Conservation (phyloP, 352 stramenopile species). For the Phytophthora aleatoria region DNA sequence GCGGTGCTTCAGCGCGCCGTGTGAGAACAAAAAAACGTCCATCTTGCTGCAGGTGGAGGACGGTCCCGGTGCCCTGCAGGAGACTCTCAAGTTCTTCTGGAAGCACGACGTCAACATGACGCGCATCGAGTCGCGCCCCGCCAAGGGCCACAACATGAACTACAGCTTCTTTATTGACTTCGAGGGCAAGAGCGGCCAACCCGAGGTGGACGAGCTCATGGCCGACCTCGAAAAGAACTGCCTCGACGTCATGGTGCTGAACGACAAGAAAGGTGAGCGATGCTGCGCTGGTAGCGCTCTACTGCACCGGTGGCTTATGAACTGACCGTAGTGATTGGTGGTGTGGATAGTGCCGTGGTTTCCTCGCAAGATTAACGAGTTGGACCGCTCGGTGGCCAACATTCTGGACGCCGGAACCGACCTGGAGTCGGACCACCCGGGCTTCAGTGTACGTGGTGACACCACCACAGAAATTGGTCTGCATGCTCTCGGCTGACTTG, state of each 20-base stretch:
- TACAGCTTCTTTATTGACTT: constrained; percentile 96
- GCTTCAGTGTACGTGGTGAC: constrained; percentile 83
- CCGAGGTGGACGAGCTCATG: constrained; percentile 85
- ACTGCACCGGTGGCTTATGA: neutral
- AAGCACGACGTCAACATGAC: constrained; percentile 98
- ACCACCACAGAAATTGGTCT: neutral
- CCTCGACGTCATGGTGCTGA: constrained; percentile 91
- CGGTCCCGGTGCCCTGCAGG: constrained; percentile 88
- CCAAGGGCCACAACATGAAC: constrained; percentile 80
- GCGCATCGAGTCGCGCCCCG: constrained; percentile 94
- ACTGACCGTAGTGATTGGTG: constrained; percentile 5
- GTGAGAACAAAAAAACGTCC: constrained; percentile 74
- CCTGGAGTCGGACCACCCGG: constrained; percentile 94
- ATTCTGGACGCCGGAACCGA: constrained; percentile 95
- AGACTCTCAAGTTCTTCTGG: constrained; percentile 97
- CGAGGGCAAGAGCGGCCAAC: constrained; percentile 84
- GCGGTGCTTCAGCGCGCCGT: constrained; percentile 23
- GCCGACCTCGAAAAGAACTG: constrained; percentile 86
- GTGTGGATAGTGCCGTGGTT: constrained; percentile 75
- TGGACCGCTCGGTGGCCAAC: constrained; percentile 78
- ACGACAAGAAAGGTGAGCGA: constrained; percentile 90
- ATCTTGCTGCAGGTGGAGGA: constrained; percentile 80
- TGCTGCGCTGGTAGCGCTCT: neutral
- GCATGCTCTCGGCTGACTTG: neutral
- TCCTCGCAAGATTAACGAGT: constrained; percentile 82